Base-by-base conservation (phyloP, 345 rosid species). In the Durio zibethinus region DNA sequence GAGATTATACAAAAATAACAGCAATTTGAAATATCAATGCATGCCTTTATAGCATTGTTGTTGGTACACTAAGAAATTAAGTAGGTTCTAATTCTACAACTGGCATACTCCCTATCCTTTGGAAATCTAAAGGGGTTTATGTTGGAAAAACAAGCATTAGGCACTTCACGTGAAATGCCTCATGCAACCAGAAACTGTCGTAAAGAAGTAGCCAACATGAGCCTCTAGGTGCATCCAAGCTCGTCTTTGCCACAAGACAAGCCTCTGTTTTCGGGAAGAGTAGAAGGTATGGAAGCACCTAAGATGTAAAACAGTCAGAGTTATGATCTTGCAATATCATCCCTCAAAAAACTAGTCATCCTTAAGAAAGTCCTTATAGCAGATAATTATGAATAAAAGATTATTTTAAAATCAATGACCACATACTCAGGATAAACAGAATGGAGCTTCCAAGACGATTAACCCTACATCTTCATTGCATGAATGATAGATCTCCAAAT, bases 331-430 rank as follows among this genome's bases (percentile, higher is more conserved):
- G 61, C 29, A 20, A 27, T 31, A 73, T 56, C 45, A 75, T 40
- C 12, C 79, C 54, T 27, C 66, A 29, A 52, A 66, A 67, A 54
- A 72, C 73, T 53, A 43, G 56, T 36, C n/a, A 77, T 14, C 73
- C 73, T 67, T 35, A 11, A 43, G 29, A 45, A 60, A 66, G 42
- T 38, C 45, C 59, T 70, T 60, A 75, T 52, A 65, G 31, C 45
- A 45, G 69, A 72, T 54, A 62, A 50, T 77, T 40, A 42, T 66
- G 73, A 83, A 82, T 72, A 15, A 43, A 77, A 65, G 52, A 60
- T 68, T 71, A 36, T 23, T 59, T 29, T 60, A 14, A 82, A 69
- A 72, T 76, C 66, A 14, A 67, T 25, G 64, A 79, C 57, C 25
- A 65, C 80, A 27, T 60, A 40, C 61, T 69, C 61, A 35, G 76